Conservation (phyloP, 208 protist genomes). For the Leishmania major region DNA sequence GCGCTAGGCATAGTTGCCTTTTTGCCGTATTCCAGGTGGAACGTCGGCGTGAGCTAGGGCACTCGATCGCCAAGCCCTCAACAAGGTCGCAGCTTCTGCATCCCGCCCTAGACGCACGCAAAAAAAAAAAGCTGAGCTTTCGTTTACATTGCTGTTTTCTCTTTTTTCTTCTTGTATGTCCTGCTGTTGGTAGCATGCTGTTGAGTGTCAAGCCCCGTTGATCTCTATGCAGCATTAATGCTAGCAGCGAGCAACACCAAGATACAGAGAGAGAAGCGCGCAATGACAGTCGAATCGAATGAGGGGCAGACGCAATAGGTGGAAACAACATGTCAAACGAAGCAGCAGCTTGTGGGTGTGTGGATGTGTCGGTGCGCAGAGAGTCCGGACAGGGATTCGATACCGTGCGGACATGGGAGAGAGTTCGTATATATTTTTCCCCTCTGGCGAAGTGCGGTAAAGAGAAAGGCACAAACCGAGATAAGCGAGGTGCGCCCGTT, state of each 20-base stretch:
- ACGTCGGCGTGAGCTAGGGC: background rate
- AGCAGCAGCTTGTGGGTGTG: background rate
- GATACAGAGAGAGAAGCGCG: background rate
- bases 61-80: background rate
- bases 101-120: background rate
- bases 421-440: background rate
- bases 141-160: background rate
- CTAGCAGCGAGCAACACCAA: background rate
- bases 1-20: background rate
- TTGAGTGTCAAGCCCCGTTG: background rate
- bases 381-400: background rate
- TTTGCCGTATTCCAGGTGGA: background rate
- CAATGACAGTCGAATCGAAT: background rate
- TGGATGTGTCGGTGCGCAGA: background rate
- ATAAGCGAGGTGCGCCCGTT: background rate
- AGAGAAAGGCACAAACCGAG: background rate
- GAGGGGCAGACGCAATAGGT: background rate
- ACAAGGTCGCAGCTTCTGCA: background rate
- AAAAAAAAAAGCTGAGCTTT: background rate
- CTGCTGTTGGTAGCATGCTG: background rate
- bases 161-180: background rate
- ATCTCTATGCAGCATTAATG: background rate
- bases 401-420: background rate
- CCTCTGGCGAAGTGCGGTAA: background rate
- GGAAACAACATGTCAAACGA: background rate